Base-by-base conservation (phyloP, 2,329 filamentous ascomycete species). In the Cryphonectria parasitica region DNA sequence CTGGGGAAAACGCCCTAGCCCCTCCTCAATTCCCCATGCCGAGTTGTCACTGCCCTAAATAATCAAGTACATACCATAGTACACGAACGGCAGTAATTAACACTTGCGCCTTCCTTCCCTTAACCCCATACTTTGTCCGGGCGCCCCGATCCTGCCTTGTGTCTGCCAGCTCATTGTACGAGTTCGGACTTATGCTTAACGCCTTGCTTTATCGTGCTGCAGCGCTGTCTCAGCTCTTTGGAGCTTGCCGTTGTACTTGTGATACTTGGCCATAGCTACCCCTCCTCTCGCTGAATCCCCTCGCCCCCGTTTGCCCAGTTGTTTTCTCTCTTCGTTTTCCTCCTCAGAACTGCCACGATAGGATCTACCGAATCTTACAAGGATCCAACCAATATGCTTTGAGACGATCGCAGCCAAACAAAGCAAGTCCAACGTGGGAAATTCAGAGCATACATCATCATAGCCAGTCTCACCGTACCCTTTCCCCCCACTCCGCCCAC, bases 111-210 rank as follows among this genome's bases (percentile, higher is more conserved):
- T 22, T 54, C 22, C 63, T 39, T 39, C 36, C 2, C 36, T 65
- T 36, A 36, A 36, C 36, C 43, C 43, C 43, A 54, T 34, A 5
- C n/a, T 25, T 45, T n/a, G 58, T 61, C 58, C 34, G 58, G 31
- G 15, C 34, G 58, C 8, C 2, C 54, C 54, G 54, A 58, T 15
- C 54, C 58, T 39, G 10, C 36, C 36, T 39, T 11, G 36, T 11
- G 36, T 10, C 54, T 17, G 58, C 58, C 58, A 61, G 10, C 31
- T 11, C 58, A n/a, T 31, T 19, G 6, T 25, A 34, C 15, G 10
- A 61, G 19, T 8, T 39, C 58, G 58, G 58, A 61, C 58, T 61
- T 61, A 61, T 36, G 58, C 58, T 61, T 61, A 61, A 61, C 58
- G 31, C 58, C 58, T 34, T 61, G 58, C 3, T 10, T 49, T 39